Percentiles rank a stretch among this genome's conserved stretches.
phyloP scores from a whole-genome alignment of 306 rosid genomes.

The Medicago lupulina region DNA sequence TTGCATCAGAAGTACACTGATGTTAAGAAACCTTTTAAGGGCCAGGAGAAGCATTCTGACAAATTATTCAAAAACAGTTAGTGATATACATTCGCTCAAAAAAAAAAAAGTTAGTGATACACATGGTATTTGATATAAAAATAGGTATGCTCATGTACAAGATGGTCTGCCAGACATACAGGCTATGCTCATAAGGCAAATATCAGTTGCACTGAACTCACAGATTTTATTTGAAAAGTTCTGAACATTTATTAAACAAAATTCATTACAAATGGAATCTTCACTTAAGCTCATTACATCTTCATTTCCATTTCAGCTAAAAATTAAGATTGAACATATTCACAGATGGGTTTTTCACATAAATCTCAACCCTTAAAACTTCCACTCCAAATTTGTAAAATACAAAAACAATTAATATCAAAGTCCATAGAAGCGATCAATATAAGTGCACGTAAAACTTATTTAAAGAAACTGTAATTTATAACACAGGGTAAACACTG shows the following conservation, averaged over 20 bases:
- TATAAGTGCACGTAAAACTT: constrained; percentile 8
- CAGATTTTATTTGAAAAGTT: background rate
- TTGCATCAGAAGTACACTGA: too few species aligned
- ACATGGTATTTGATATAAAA: too few species aligned
- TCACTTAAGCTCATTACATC: background rate
- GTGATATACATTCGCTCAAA: too few species aligned
- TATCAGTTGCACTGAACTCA: background rate
- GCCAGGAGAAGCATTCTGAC: too few species aligned
- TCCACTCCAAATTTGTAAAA: background rate
- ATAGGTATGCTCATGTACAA: too few species aligned
- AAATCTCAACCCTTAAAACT: too few species aligned
- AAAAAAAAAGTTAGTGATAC: too few species aligned
- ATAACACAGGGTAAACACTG: background rate
- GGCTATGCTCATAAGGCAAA: too few species aligned
- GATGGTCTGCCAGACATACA: too few species aligned
- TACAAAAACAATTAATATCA: background rate
- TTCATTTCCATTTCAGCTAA: background rate
- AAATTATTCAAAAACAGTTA: too few species aligned
- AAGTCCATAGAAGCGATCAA: background rate
- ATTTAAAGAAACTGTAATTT: background rate
- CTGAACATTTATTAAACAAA: background rate
- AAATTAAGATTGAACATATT: background rate
- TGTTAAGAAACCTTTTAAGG: too few species aligned
- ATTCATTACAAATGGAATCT: background rate
- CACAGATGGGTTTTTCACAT: background rate